Base-by-base conservation (phyloP, 2,329 filamentous ascomycete species). In the Microdochium nivale region DNA sequence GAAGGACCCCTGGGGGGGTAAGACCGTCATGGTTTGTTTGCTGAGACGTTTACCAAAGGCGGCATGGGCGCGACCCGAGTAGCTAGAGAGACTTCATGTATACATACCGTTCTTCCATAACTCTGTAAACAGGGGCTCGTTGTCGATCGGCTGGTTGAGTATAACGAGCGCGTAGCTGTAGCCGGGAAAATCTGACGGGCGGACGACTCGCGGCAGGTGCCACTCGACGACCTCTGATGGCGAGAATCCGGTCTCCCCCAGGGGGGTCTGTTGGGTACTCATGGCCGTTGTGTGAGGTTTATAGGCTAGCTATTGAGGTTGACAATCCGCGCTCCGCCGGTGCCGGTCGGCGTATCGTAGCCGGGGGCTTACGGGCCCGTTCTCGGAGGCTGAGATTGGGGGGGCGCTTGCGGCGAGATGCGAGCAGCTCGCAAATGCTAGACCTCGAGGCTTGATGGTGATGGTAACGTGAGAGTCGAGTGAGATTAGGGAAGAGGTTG, bases 81-180 rank as follows among this genome's bases (percentile, higher is more conserved):
- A n/a, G n/a, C n/a, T n/a, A 14, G 13, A 16, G 33, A 21, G 40
- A 13, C 16, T 44, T 44, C n/a, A 24, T 32, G 25, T 43, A 14
- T 23, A 25, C 49, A 49, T 59, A 66, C 64, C 60, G 52, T 53
- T 55, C 25, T 43, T 49, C 64, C 64, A 67, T 16, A 66, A 56
- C 49, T 64, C 55, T 16, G 49, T 53, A 33, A 65, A 61, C 11
- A 65, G 53, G 9, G 43, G 47, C 16, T 55, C 49, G 27, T 65
- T 57, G 14, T 52, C 55, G 46, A 86, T 76, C 25, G 80, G 80
- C 56, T 84, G 81, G 59, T 86, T 84, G 19, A 86, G 69, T 44
- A 85, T 69, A 46, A 86, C 61, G 43, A 87, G 66, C 5, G 75
- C 76, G 53, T 73, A 75, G 27, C 60, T 56, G 62, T 62, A 59